These are phyloP conservation scores for Dorcoceras hygrometricum DNA, from an alignment of 257 asterid genomes.

Conservation along the genomic window DNA sequence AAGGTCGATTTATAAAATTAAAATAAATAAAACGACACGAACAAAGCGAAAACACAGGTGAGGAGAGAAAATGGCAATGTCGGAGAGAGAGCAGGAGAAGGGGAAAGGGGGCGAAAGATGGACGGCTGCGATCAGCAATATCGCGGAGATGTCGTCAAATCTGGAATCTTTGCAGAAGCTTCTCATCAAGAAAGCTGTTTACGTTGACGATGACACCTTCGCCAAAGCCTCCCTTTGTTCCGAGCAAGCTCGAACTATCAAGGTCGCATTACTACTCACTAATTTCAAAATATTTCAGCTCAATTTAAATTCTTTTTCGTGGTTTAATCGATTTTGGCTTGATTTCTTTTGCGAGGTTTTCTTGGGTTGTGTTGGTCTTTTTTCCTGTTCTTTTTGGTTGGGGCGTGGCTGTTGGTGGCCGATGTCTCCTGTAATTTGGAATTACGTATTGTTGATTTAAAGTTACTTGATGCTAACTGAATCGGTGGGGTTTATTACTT, in stretches of 20 bases:
- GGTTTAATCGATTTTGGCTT: background rate
- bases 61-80: conserved; percentile 36
- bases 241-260: conserved; percentile 88
- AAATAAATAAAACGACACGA: background rate
- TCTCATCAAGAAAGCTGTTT: conserved; percentile 72
- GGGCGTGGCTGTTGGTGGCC: too few relatives aligned
- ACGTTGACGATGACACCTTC: conserved; percentile 86
- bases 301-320: background rate
- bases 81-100: conserved; percentile 45
- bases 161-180: conserved; percentile 79
- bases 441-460: background rate
- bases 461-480: background rate
- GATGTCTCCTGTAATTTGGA: background rate
- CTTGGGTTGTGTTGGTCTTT: conserved; percentile 5
- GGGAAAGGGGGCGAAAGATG: conserved; percentile 78
- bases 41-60: background rate
- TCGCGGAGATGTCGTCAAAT: conserved; percentile 69
- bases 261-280: conserved; percentile 37
- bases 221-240: conserved; percentile 77
- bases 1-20: conserved; percentile 52
- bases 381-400: too few relatives aligned
- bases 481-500: background rate
- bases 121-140: conserved; percentile 83
- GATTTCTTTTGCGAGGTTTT: background rate
- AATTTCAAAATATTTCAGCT: background rate